A percentile compares a stretch with the other conserved stretches of the same genome.
Evolutionary conservation across 2,329 filamentous ascomycete species (phyloP).

Genomic region (Atkinsonella hypoxylon): DNA sequence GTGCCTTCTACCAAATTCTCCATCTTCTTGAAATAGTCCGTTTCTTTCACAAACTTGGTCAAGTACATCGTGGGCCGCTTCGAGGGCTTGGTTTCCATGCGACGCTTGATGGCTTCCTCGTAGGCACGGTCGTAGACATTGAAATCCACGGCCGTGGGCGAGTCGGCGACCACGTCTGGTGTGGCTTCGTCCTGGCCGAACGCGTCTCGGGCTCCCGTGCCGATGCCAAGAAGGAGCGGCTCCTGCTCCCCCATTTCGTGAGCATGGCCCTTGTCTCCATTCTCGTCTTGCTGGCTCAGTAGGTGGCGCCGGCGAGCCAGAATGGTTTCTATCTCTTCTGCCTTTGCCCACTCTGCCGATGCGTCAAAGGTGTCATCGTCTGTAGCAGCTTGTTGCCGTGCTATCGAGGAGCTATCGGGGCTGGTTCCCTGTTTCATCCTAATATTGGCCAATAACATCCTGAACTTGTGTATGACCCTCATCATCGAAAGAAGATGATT

Average conservation of each 20-base stretch:
- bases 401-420: neutral
- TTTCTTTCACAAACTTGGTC: conserved; percentile 35
- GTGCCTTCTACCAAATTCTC: conserved; percentile 25
- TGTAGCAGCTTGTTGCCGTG: neutral
- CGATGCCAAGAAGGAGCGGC: conserved; percentile 64
- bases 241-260: conserved; percentile 50
- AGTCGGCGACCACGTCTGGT: conserved; percentile 59
- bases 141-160: conserved; percentile 71
- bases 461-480: conserved; percentile 86
- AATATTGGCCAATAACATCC: conserved; percentile 46
- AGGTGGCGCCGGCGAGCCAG: conserved; percentile 34
- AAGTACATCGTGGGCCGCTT: conserved; percentile 34
- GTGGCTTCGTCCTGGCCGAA: conserved; percentile 27
- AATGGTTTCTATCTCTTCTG: conserved; percentile 37
- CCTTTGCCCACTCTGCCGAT: conserved; percentile 24
- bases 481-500: conserved; percentile 77
- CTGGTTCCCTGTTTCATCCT: conserved; percentile 11
- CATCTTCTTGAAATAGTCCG: conserved; percentile 26
- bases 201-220: conserved; percentile 45
- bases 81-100: conserved; percentile 42
- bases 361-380: conserved; percentile 10
- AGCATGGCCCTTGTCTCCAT: conserved; percentile 31
- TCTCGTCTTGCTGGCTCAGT: conserved; percentile 20
- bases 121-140: conserved; percentile 86
- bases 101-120: conserved; percentile 59